phyloP scores from a whole-genome alignment of 805 yeast species.

The Dipodascopsis tothii region DNA sequence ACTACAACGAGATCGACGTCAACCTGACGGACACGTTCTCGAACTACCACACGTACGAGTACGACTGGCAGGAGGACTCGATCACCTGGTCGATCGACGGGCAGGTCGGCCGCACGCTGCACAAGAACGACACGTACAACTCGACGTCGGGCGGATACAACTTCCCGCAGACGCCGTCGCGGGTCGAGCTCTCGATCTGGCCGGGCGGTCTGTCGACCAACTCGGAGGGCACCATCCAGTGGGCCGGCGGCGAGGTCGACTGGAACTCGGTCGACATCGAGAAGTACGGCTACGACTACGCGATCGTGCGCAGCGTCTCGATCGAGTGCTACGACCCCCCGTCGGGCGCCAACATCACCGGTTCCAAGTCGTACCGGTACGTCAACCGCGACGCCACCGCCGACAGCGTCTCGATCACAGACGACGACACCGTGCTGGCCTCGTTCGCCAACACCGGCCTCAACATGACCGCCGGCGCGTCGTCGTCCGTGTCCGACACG shows the following conservation, averaged over 20 bases:
- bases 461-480: constrained; percentile 41
- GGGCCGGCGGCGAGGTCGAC: constrained; percentile 78
- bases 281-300: constrained; percentile 75
- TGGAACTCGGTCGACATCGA: constrained; percentile 73
- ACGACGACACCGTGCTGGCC: constrained; percentile 54
- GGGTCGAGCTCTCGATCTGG: constrained; percentile 54
- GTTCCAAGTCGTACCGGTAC: constrained; percentile 48
- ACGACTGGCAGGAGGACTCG: constrained; percentile 71
- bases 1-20: constrained; percentile 47
- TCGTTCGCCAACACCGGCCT: constrained; percentile 59
- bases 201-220: constrained; percentile 47
- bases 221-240: constrained; percentile 53
- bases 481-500: constrained; percentile 16
- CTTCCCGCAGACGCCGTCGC: constrained; percentile 82
- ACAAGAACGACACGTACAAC: constrained; percentile 47
- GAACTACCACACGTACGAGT: constrained; percentile 68
- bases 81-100: constrained; percentile 73
- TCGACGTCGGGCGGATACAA: constrained; percentile 71
- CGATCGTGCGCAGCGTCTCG: constrained; percentile 50
- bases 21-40: constrained; percentile 49
- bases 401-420: constrained; percentile 53
- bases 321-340: constrained; percentile 74
- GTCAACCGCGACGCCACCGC: constrained; percentile 43
- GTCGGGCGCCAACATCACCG: constrained; percentile 39
- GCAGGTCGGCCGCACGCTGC: constrained; percentile 55